phyloP scores from a whole-genome alignment of 441 rosid species.

The Pelargonium myrrhifolium region DNA sequence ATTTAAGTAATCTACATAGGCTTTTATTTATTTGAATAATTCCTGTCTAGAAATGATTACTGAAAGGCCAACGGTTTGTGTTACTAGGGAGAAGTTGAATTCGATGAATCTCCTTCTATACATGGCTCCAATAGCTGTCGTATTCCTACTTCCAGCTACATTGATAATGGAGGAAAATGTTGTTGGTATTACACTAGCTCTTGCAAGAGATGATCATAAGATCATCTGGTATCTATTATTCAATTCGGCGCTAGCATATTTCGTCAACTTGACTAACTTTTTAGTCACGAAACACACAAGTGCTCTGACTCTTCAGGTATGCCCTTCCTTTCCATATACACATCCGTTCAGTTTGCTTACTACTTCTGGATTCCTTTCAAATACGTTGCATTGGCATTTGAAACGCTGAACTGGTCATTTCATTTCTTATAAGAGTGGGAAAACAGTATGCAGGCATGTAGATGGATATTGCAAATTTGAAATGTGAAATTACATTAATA shows the following conservation, averaged over 20 bases:
- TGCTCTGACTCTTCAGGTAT: conserved; percentile 25
- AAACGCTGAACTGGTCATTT: not conserved
- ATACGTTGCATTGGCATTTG: not conserved
- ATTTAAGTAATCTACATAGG: not conserved
- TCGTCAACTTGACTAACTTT: conserved; percentile 23
- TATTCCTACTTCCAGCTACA: conserved; percentile 22
- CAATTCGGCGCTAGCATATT: conserved; percentile 25
- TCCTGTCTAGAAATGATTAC: not conserved
- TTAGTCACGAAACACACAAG: conserved; percentile 24
- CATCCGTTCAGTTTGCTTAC: not conserved
- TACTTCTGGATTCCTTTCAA: not conserved
- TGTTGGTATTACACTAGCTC: conserved; percentile 22
- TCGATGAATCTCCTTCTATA: conserved; percentile 24
- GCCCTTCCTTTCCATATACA: not conserved
- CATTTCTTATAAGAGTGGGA: too few species aligned
- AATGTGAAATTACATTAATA: too few species aligned
- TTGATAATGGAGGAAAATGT: conserved; percentile 22
- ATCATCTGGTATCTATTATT: conserved; percentile 23
- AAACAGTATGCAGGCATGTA: too few species aligned
- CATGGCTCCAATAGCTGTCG: conserved; percentile 24
- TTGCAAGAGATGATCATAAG: conserved; percentile 20
- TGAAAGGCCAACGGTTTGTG: not conserved
- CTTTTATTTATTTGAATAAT: not conserved
- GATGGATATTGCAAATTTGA: too few species aligned
- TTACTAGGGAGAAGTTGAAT: conserved; percentile 12